A percentile compares a stretch with the other conserved stretches of the same genome.
Evolutionary conservation across 139 green algal species (phyloP).

Genomic region (Chlorella vulgaris): DNA sequence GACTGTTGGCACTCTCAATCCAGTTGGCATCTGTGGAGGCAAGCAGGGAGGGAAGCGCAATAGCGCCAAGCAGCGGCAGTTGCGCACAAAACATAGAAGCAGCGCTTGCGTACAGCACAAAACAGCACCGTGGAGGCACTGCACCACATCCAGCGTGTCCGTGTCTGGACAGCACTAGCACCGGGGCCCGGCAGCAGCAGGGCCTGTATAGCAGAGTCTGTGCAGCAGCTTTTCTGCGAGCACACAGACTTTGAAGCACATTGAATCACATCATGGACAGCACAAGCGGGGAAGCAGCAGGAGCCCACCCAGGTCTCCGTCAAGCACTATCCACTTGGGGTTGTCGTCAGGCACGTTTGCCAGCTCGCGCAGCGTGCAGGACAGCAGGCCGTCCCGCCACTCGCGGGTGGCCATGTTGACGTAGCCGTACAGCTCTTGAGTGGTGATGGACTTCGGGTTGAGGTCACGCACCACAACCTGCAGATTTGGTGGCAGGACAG

Average conservation of each 20-base stretch:
- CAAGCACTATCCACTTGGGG: slow-evolving; percentile 94
- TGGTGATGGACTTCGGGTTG: slow-evolving; percentile 89
- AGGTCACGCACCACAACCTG: slow-evolving; percentile 91
- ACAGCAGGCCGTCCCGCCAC: slow-evolving; percentile 93
- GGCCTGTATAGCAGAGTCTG: no score
- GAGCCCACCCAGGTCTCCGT: slow-evolving; percentile 83
- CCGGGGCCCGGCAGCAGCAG: no score
- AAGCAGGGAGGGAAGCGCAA: neutral
- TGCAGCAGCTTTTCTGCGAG: no score
- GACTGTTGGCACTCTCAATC: slow-evolving; percentile 89
- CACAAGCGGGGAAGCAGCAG: neutral
- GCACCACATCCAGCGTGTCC: neutral
- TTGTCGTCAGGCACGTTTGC: slow-evolving; percentile 78
- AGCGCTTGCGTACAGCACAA: neutral
- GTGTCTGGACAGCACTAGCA: no score
- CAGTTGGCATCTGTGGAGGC: slow-evolving; percentile 70
- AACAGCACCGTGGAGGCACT: neutral
- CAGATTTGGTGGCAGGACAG: slow-evolving; percentile 46
- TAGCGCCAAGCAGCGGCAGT: neutral
- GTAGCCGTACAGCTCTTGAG: slow-evolving; percentile 90
- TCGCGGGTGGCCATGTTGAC: slow-evolving; percentile 83
- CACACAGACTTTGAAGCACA: no score
- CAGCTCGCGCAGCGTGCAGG: slow-evolving; percentile 88
- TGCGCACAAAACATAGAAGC: neutral
- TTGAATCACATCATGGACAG: neutral